Evolutionary conservation across 2,329 filamentous ascomycete species (phyloP), one percentile per base, ranked within the genome.

Genomic region (Stachybotrys chartarum): DNA sequence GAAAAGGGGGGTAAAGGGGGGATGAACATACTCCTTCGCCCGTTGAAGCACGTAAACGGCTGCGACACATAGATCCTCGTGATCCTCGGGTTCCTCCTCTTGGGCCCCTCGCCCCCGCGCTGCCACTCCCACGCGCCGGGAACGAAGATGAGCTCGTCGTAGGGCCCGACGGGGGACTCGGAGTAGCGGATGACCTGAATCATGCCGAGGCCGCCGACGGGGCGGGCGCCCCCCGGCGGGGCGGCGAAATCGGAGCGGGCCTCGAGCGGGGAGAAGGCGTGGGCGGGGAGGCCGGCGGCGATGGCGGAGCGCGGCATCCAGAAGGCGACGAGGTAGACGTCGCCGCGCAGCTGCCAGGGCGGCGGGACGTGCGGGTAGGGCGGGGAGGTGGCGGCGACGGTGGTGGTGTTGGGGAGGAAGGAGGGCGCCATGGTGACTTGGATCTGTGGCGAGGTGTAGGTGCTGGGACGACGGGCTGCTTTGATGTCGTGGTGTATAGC

Each of bases 41-140:
- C 80, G 56, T 82, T 82, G 66, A 75, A 81, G 59, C 75, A 77
- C 0, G 77, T 79, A 24, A 76, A 62, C 59, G 76, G 75, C 58
- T 79, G 75, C 18, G 78, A 81, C 14, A 82, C 80, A 60, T 81
- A 82, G 11, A 81, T 78, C 24, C 78, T 72, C n/a, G 78, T 79
- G 59, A 80, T 74, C 39, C 76, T 70, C 7, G 68, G 61, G 51
- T 72, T 75, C 52, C 57, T 58, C 45, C 65, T 69, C 55, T 63
- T 70, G 55, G 61, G 71, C 0, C 53, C 47, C 58, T 67, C 61
- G 14, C 69, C 65, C 24, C 71, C 72, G 24, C 72, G 66, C 11
- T 69, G 66, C 58, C 76, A 76, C 14, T 71, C 68, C 56, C 76
- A 80, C 42, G 63, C 68, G 1, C 79, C 79, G 0, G 79, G 79